Base-by-base conservation (phyloP, 306 rosid species). In the Trifolium subterraneum region DNA sequence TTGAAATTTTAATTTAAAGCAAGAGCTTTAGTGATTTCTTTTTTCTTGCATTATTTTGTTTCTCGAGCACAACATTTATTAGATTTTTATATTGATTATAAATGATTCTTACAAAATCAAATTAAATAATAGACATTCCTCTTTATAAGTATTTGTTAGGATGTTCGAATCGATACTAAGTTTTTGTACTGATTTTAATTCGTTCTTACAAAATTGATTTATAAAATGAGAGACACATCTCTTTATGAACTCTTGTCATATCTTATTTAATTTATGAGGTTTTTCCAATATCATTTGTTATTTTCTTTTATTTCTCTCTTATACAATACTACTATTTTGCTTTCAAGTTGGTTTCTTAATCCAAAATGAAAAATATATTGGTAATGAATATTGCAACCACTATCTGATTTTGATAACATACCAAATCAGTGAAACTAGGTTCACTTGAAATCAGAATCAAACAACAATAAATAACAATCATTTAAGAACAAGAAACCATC, bases 401-500 rank as follows among this genome's bases (percentile, higher is more conserved):
- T 29, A 60, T 60, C 14, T 27, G 41, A 27, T 60, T 29, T 29
- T 29, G 42, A 60, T 60, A 27, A 27, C 66, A 23, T 58, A 58
- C 64, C 64, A 58, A 58, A 58, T 58, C 18, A 25, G 12, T 23
- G 18, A 60, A 60, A 7, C 20, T 3, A 29, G 12, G 25, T 62
- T 31, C 68, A 62, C 12, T 38, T 42, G 20, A 42, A 59, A 72
- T 39, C 14, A 6, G 8, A 56, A 9, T 56, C 7, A 14, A 12
- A 56, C 63, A 56, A 23, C 63, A 56, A 56, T 2, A 51, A 56
- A 5, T 56, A 56, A 23, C 63, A 12, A 23, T 12, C 63, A 23
- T 23, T 23, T 56, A 23, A 58, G 68, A 18, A 35, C 48, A 63
- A 31, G 15, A 63, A 64, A 63, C 25, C 70, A 48, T 38, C 36